A percentile compares a stretch with the other conserved stretches of the same genome.
Evolutionary conservation across 495 filamentous ascomycete genomes (phyloP).

Genomic region (Lasiosphaeriaceae sp.): DNA sequence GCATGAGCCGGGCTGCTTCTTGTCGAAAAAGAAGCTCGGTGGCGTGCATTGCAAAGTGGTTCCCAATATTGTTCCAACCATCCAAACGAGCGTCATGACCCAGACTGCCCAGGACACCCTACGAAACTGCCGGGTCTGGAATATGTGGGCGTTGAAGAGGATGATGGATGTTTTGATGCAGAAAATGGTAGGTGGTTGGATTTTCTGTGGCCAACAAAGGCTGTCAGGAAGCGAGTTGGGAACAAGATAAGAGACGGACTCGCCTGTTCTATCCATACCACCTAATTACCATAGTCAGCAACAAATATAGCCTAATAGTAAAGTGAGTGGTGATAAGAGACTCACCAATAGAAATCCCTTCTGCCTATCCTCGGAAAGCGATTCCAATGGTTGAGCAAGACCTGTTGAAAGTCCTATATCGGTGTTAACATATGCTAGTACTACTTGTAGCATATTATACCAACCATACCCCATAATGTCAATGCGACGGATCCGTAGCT

Average conservation of each 20-base stretch:
- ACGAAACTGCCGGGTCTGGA: slow-evolving; percentile 4
- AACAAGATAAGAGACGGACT: not conserved
- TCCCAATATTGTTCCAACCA: slow-evolving; percentile 3
- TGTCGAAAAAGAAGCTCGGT: slow-evolving; percentile 10
- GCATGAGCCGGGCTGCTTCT: slow-evolving; percentile 3
- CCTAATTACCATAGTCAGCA: not conserved
- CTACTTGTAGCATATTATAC: no score
- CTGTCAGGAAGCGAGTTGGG: not conserved
- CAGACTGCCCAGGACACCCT: slow-evolving; percentile 7
- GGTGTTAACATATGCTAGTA: not conserved
- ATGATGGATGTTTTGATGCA: slow-evolving; percentile 13
- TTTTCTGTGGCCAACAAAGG: not conserved
- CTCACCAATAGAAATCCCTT: not conserved
- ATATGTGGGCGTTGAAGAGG: slow-evolving; percentile 11
- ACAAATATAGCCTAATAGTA: not conserved
- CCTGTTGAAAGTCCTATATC: not conserved
- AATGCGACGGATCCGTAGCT: slow-evolving; percentile 9
- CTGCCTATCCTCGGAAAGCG: not conserved
- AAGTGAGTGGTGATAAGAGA: no score
- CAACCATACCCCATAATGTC: not conserved
- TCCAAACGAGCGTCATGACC: slow-evolving; percentile 3
- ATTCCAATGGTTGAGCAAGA: not conserved
- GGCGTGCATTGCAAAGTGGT: slow-evolving; percentile 13
- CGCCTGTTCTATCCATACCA: not conserved
- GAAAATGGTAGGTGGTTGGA: slow-evolving; percentile 15